Base-by-base conservation (phyloP, 2,329 filamentous ascomycete genomes). In the Hypoxylon sp. region DNA sequence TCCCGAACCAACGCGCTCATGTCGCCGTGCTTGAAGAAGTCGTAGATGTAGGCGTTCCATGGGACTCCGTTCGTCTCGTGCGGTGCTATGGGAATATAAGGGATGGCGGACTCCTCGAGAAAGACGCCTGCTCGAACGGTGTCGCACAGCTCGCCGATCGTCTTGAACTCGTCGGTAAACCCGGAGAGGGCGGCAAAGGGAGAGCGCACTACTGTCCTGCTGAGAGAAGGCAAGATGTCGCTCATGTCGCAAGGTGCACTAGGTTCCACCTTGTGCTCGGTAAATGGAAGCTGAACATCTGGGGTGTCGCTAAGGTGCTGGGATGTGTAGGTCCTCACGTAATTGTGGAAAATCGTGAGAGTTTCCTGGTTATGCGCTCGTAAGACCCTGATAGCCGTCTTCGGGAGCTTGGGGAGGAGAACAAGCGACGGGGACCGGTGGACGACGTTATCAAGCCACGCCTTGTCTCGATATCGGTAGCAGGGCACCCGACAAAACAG, bases 21-120 rank as follows among this genome's bases (percentile, higher is more conserved):
- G 74, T 91, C 87, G 3, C 91, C 92, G 73, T 94, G 90, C 78
- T 89, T 92, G 84, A 88, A 94, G 79, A 94, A 95, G 77, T 94
- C 91, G 66, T 91, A 88, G 0, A 94, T 80, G 74, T 92, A 92
- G 0, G 89, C 88, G 71, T 93, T 93, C 66, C 89, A 83, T 0
- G 86, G 86, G 11, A 78, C 76, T 8, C 66, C 78, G 69, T 63
- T 55, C 2, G 84, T 82, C 59, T 91, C 87, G 26, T 88, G 81
- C 0, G 88, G 87, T 71, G 86, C 86, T 10, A 93, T 80, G 4
- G 85, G 84, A 3, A 94, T 84, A 75, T 91, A 87, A 0, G 92
- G 92, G 24, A 95, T 88, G 1, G 91, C 89, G 0, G 90, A 86
- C 74, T 92, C 87, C 73, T 95, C 92, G 0, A 95, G 85, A 80